Base-by-base conservation (phyloP, 2,329 filamentous ascomycete species). In the Macrophomina tecta region DNA sequence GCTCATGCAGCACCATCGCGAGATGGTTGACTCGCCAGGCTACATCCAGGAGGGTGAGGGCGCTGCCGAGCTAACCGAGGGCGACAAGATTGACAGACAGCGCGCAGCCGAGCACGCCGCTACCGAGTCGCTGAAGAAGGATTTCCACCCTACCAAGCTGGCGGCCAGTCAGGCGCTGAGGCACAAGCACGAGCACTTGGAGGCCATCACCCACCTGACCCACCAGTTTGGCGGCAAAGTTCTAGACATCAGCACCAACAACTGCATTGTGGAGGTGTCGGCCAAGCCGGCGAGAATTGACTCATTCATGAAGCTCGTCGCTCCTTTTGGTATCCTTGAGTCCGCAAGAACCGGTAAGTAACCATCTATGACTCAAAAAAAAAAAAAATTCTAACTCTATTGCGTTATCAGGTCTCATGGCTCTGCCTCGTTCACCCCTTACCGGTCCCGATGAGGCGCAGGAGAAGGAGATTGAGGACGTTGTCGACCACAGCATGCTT, bases 141-240 rank as follows among this genome's bases (percentile, higher is more conserved):
- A 97, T 79, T 99, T 93, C 82, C 95, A 99, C 79, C 95, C 95
- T 2, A 92, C 90, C 79, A 91, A 91, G 74, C 84, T 99, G 72
- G 91, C 92, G 60, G 87, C 90, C 66, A 96, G 91, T 74, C 90
- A 99, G 83, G 95, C 94, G 16, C 83, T 99, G 75, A 88, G 95
- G 76, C 92, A 97, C 81, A 99, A 99, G 85, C 94, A 98, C 79
- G 93, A 98, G 84, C 95, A 99, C 84, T 82, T 99, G 73, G 92
- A 94, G 83, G 93, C 91, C 67, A 97, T 99, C 75, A 99, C 95
- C 66, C 95, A 97, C 81, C 89, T 99, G 77, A 90, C 94, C 18
- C 95, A 99, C 82, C 95, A 99, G 76, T 99, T 99, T 75, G 94
- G 94, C 67, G 95, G 95, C 70, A 99, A 99, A 83, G 92, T 99